Evolutionary conservation across 345 rosid species (phyloP).

Genomic region (Psidium guajava): DNA sequence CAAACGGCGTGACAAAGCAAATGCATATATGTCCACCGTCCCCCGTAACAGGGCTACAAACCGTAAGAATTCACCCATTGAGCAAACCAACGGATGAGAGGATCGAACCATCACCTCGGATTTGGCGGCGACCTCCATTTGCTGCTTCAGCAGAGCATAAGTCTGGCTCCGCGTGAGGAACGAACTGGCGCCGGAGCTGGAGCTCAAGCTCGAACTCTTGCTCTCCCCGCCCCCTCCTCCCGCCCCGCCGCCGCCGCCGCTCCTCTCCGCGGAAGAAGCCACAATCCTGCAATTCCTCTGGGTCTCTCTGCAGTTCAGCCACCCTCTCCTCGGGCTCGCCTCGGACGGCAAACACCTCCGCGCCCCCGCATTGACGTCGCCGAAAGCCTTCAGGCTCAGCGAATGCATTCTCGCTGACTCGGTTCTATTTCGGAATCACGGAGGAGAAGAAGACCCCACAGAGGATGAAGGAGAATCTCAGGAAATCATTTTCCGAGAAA

Average conservation of each 20-base stretch:
- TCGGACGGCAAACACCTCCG: slow-evolving; percentile 3
- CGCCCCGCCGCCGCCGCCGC: slow-evolving; percentile 6
- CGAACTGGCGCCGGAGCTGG: slow-evolving; percentile 15
- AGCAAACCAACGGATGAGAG: neutral
- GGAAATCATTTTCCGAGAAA: neutral
- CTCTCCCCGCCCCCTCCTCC: slow-evolving; percentile 16
- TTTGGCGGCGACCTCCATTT: slow-evolving; percentile 56
- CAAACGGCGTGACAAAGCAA: too few species aligned
- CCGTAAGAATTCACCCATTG: neutral
- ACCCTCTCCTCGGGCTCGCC: slow-evolving; percentile 2
- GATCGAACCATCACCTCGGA: slow-evolving; percentile 3
- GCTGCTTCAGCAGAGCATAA: slow-evolving; percentile 54
- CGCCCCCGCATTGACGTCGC: slow-evolving; percentile 16
- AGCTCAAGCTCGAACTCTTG: slow-evolving; percentile 15
- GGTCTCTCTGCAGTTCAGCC: slow-evolving; percentile 2
- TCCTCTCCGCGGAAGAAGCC: slow-evolving; percentile 18
- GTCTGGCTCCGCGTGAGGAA: slow-evolving; percentile 38
- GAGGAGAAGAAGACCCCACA: neutral
- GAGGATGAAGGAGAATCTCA: neutral
- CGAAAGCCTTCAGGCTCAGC: slow-evolving; percentile 15
- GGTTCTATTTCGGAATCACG: neutral
- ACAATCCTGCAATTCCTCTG: slow-evolving; percentile 14
- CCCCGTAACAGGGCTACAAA: neutral
- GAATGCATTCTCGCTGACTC: slow-evolving; percentile 3
- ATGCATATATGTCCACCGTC: neutral